Percentiles rank a stretch among this genome's conserved stretches.
Conservation (phyloP, 2,329 filamentous ascomycete species). For the Trichoderma koningii region DNA sequence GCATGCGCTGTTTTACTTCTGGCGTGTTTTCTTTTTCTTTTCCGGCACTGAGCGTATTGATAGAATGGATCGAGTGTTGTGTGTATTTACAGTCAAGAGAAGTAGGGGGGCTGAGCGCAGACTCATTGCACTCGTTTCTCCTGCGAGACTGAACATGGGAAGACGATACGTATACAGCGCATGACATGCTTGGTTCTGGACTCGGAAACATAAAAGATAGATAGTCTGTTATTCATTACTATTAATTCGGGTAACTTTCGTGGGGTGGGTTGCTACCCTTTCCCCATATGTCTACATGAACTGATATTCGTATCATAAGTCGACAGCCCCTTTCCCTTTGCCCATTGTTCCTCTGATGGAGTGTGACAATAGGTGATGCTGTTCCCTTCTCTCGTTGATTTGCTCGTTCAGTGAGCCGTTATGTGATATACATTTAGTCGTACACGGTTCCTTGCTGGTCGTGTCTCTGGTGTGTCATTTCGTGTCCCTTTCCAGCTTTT, state of each 20-base stretch:
- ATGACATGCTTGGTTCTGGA: no score
- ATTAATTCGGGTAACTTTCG: slow-evolving; percentile 18
- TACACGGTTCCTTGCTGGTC: neutral
- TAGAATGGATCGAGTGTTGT: neutral
- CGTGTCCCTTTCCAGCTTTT: neutral
- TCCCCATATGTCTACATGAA: slow-evolving; percentile 3
- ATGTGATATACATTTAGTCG: neutral
- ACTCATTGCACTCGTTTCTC: no score
- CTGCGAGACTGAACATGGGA: no score
- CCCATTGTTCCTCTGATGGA: neutral
- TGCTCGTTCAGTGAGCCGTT: neutral
- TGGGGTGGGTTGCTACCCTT: neutral
- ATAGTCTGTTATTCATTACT: slow-evolving; percentile 19
- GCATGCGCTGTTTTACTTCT: neutral
- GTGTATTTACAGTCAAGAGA: no score
- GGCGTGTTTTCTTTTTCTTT: neutral
- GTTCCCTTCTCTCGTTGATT: neutral
- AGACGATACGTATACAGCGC: no score
- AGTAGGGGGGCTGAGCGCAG: no score
- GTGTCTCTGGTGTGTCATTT: neutral
- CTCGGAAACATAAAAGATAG: neutral
- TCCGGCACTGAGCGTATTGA: neutral
- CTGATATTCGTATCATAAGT: slow-evolving; percentile 8
- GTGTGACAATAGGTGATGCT: neutral
- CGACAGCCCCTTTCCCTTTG: neutral